A percentile compares a stretch with the other conserved stretches of the same genome.
These are phyloP conservation scores for Flaveria brownii DNA, from an alignment of 129 eudicot genomes.

Conservation along the genomic window DNA sequence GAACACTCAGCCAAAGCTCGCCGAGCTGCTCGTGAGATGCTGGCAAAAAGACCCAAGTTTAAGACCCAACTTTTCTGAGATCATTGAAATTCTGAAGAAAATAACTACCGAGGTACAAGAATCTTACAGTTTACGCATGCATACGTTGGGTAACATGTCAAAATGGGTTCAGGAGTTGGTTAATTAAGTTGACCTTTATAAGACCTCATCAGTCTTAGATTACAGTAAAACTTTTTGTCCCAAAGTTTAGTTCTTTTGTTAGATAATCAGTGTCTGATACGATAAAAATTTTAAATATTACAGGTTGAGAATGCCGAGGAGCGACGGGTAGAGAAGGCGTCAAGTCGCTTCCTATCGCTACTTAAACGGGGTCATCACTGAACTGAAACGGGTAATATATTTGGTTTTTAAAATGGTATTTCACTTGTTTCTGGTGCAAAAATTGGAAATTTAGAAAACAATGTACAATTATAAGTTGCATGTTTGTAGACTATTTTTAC, in stretches of 20 bases:
- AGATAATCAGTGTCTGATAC: background rate
- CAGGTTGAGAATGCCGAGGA: slow-evolving; percentile 81
- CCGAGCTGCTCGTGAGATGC: slow-evolving; percentile 84
- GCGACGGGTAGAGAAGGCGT: slow-evolving; percentile 53
- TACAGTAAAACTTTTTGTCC: background rate
- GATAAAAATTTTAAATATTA: background rate
- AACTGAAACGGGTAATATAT: background rate
- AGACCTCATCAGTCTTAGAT: background rate
- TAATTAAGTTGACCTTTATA: background rate
- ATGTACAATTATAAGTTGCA: background rate
- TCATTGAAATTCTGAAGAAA: slow-evolving; percentile 55
- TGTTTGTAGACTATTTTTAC: background rate
- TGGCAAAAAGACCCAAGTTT: slow-evolving; percentile 85
- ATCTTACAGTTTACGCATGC: slow-evolving; percentile 10
- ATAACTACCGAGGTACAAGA: slow-evolving; percentile 66
- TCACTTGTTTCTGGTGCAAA: background rate
- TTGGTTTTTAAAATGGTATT: slow-evolving; percentile 5
- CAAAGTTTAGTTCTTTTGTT: background rate
- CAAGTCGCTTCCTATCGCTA: slow-evolving; percentile 79
- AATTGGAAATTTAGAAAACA: slow-evolving; percentile 7
- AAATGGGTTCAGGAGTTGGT: background rate
- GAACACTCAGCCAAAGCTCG: slow-evolving; percentile 71
- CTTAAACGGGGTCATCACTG: slow-evolving; percentile 76
- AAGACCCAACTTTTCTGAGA: slow-evolving; percentile 89
- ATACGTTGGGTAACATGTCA: background rate